Evolutionary conservation across 73 alveolate species (phyloP), one percentile per base, ranked within the genome.

Genomic region (Paramecium sonneborni): DNA sequence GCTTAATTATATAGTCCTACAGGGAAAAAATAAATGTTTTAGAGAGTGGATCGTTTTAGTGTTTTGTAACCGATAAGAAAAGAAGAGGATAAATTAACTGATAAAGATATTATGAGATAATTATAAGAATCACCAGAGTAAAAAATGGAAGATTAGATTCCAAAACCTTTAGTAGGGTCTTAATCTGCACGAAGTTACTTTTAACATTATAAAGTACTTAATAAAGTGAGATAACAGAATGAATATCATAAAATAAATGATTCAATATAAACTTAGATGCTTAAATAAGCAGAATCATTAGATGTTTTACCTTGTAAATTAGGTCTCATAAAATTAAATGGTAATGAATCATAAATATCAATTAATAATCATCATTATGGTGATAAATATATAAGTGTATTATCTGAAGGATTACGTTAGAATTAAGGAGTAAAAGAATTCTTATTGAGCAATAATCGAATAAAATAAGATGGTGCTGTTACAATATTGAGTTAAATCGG

Each of bases 301-400:
- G 72, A 79, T 79, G 89, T 88, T 14, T 35, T 82, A 5, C 94
- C 94, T 26, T 88, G 94, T 37, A 88, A 88, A 41, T 30, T 88
- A 24, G 94, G 94, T 1, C 24, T 88, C 9, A 34, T 88, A 10
- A 88, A 88, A 44, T 1, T 20, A 0, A 67, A 70, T 55, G 94
- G 94, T 24, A 88, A 46, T 44, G 94, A 88, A 68, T 11, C 86
- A 58, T 20, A 32, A 24, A 21, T 88, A 20, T 23, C 30, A 9
- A 68, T 38, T 14, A 88, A 82, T 28, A 38, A 88, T 88, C 56
- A 69, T 35, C 70, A 70, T 32, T 88, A 70, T 38, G 96, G 96
- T 23, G 95, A 93, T 74, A 58, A 55, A 28, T 93, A 93, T 46
- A 95, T 92, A 35, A 74, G 85, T 11, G 95, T 93, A 5, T 70